phyloP scores from a whole-genome alignment of 2,329 filamentous ascomycete genomes.

The Phoma sp. region DNA sequence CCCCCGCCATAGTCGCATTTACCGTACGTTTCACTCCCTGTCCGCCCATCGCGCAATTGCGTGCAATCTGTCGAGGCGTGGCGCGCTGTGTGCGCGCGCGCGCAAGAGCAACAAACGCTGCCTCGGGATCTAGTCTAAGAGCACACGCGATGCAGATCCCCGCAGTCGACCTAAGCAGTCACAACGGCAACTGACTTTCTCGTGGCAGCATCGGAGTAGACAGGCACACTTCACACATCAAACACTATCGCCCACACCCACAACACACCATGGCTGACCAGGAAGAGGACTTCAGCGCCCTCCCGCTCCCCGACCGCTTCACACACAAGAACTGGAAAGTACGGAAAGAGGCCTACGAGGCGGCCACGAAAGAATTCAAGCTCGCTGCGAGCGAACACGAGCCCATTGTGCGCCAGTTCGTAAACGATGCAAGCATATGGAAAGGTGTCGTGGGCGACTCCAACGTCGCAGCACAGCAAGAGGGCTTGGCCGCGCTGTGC shows the following conservation, averaged over 20 bases:
- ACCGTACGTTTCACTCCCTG: slow-evolving; percentile 1
- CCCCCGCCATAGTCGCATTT: background rate
- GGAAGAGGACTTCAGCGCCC: slow-evolving; percentile 79
- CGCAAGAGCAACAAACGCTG: background rate
- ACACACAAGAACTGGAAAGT: slow-evolving; percentile 97
- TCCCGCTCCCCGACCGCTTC: slow-evolving; percentile 81
- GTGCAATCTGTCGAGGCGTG: no score
- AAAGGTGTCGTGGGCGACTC: slow-evolving; percentile 92
- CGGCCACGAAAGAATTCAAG: slow-evolving; percentile 85
- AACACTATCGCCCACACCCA: slow-evolving; percentile 7
- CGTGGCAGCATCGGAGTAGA: slow-evolving; percentile 2
- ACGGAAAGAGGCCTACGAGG: slow-evolving; percentile 92
- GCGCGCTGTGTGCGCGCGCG: background rate
- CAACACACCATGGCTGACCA: slow-evolving; percentile 71
- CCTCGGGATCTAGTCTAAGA: no score
- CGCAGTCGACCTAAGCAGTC: no score
- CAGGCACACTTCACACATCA: background rate
- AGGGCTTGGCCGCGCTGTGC: slow-evolving; percentile 85
- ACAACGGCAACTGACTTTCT: slow-evolving; percentile 7
- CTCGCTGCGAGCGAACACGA: slow-evolving; percentile 83
- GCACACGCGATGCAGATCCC: no score
- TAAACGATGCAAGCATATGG: slow-evolving; percentile 84
- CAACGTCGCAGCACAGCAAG: slow-evolving; percentile 95
- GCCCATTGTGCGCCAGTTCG: slow-evolving; percentile 83
- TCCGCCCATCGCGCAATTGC: no score